These are phyloP conservation scores for Plasmopara muralis DNA, from an alignment of 352 stramenopile genomes.

Conservation along the genomic window DNA sequence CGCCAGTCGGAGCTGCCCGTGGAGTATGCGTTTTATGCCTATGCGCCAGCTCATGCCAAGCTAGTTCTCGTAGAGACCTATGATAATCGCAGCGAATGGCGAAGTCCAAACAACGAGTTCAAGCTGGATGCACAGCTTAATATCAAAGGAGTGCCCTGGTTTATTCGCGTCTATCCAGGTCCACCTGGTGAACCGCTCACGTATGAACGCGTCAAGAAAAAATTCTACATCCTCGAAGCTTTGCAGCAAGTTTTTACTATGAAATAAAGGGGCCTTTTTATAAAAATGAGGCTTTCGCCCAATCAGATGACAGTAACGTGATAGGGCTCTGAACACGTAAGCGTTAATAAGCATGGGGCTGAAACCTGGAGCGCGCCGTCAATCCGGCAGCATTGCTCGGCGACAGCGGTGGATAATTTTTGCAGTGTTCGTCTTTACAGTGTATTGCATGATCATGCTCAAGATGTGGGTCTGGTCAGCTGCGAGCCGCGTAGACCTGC, in stretches of 20 bases:
- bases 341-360: constrained; percentile 8
- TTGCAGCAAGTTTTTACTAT: constrained; percentile 20
- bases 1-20: constrained; percentile 55
- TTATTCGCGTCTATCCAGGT: constrained; percentile 42
- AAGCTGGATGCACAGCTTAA: constrained; percentile 45
- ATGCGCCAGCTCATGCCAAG: constrained; percentile 40
- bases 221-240: constrained; percentile 30
- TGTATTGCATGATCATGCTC: constrained; percentile 24
- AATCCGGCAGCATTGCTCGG: constrained; percentile 7
- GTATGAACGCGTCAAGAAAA: constrained; percentile 30
- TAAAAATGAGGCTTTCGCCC: constrained; percentile 3
- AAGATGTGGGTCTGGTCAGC: constrained; percentile 24
- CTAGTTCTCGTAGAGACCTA: constrained; percentile 50
- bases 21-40: constrained; percentile 65
- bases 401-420: constrained; percentile 17
- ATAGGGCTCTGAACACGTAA: constrained; percentile 13
- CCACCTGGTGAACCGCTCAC: constrained; percentile 19
- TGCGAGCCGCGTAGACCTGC: constrained; percentile 17
- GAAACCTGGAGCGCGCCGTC: constrained; percentile 8
- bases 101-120: constrained; percentile 63
- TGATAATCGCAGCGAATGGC: constrained; percentile 60
- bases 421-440: constrained; percentile 4
- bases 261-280: background rate
- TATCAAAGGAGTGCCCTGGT: constrained; percentile 56
- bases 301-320: constrained; percentile 9